These are phyloP conservation scores for Condylostoma magnum DNA, from an alignment of 169 alveolate genomes.

Conservation along the genomic window DNA sequence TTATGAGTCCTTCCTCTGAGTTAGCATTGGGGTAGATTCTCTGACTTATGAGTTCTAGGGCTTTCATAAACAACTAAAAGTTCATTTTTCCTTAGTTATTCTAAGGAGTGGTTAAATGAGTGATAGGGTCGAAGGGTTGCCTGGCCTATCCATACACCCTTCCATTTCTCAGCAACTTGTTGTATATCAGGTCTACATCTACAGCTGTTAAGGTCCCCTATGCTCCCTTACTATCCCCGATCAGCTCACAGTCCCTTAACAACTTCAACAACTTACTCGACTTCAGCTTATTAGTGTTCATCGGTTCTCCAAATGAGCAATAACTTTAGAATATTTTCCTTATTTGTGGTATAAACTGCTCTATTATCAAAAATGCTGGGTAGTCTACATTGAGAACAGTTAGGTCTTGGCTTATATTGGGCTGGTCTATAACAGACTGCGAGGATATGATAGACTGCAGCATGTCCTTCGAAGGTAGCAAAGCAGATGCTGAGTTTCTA, in stretches of 20 bases:
- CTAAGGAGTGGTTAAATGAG: not conserved
- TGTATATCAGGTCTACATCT: conserved; percentile 47
- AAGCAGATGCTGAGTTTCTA: not conserved
- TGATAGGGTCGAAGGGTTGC: not conserved
- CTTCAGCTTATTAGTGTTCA: conserved; percentile 36
- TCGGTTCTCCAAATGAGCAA: conserved; percentile 46
- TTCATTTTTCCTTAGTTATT: conserved; percentile 34
- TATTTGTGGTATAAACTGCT: conserved; percentile 24
- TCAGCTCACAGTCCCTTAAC: conserved; percentile 36
- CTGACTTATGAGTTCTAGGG: conserved; percentile 30
- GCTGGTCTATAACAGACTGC: not conserved
- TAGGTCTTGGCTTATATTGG: conserved; percentile 33
- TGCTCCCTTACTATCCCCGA: not conserved
- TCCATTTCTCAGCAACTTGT: not conserved
- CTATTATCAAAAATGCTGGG: not conserved
- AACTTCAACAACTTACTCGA: conserved; percentile 39
- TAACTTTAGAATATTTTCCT: conserved; percentile 40
- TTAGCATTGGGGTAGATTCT: conserved; percentile 11
- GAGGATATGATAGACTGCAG: not conserved
- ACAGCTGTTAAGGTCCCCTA: conserved; percentile 13
- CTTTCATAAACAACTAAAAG: conserved; percentile 31
- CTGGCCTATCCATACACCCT: not conserved
- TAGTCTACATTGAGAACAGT: not conserved
- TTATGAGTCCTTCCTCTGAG: not conserved
- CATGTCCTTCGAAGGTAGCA: not conserved